Conservation (phyloP, 1,284 basidiomycete genomes). For the Stygiomarasmius scandens region DNA sequence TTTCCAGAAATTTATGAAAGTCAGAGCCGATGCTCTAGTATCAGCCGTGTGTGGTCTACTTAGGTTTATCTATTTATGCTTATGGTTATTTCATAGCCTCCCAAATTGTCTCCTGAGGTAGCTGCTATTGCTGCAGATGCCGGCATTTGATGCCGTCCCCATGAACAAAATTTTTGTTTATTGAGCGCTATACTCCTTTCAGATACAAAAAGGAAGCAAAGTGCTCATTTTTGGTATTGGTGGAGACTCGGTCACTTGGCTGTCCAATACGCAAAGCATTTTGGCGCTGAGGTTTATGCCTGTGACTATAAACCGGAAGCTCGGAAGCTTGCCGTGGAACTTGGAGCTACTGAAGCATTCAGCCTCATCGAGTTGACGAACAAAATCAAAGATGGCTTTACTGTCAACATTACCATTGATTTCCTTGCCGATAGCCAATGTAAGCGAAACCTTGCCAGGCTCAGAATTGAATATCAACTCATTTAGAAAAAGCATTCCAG, state of each 20-base stretch:
- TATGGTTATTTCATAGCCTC: constrained; percentile 15
- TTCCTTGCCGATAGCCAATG: constrained; percentile 26
- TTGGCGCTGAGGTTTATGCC: constrained; percentile 29
- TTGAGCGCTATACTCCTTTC: neutral
- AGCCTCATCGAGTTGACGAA: constrained; percentile 23
- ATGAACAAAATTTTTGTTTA: constrained; percentile 17
- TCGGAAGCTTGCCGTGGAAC: constrained; percentile 24
- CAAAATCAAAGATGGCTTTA: constrained; percentile 22
- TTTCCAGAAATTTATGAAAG: constrained; percentile 25
- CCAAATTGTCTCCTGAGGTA: constrained; percentile 24
- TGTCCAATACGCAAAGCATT: constrained; percentile 28
- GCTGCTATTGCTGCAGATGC: constrained; percentile 29
- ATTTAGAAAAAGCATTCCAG: constrained; percentile 9
- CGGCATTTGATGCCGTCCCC: constrained; percentile 27
- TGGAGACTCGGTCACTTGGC: constrained; percentile 32
- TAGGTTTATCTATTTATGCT: neutral
- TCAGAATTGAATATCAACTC: no score
- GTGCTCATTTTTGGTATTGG: constrained; percentile 32
- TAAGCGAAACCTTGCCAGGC: constrained; percentile 15
- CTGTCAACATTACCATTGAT: constrained; percentile 28
- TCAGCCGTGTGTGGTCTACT: constrained; percentile 20
- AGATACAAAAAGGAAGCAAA: neutral
- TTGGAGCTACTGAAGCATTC: constrained; percentile 28
- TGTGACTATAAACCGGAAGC: constrained; percentile 27
- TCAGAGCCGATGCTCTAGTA: constrained; percentile 20